Evolutionary conservation across 768 basidiomycete species (phyloP), one percentile per base, ranked within the genome.

Genomic region (Suillus hirtellus): DNA sequence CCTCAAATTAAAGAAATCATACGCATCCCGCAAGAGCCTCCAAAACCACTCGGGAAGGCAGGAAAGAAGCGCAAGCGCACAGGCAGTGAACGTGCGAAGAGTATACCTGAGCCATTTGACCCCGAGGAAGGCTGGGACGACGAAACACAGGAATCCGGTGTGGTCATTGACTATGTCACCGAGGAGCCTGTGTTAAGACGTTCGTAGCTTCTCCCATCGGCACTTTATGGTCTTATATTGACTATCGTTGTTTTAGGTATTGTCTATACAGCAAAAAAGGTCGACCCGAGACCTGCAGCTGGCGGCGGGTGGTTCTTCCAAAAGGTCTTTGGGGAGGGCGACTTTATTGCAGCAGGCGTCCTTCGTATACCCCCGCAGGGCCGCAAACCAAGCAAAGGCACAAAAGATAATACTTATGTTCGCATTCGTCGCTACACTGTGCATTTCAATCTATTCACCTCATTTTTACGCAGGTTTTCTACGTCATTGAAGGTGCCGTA

Each of bases 401-500:
- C 95, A 1, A 95, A 92, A 72, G 97, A 99, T 70, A 99, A 99
- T 68, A 93, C 93, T 31, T 96, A 92, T 72, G 93, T 95, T 65
- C 67, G 92, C 81, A 10, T 27, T 42, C 47, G 6, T n/a, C 2
- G 37, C 54, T 53, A 5, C 50, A 1, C 21, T 42, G 35, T 21
- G 9, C 24, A 6, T 49, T 44, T 60, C 6, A 3, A 38, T 50
- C 27, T 44, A 5, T 56, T 63, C 38, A 64, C 38, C 17, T 35
- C 27, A 4, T 42, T 42, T 27, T 58, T 37, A 31, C 31, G 24
- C 69, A 91, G 89, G 80, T 89, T 2, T 89, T 92, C 78, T 89
- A 89, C 72, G 88, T 96, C 52, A 85, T 94, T 62, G 87, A 93
- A 76, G 97, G 97, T 12, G 92, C 93, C 2, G 89, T 99, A 14